A percentile compares a stretch with the other conserved stretches of the same genome.
Conservation (phyloP, 345 rosid species). For the Barbarea vulgaris region DNA sequence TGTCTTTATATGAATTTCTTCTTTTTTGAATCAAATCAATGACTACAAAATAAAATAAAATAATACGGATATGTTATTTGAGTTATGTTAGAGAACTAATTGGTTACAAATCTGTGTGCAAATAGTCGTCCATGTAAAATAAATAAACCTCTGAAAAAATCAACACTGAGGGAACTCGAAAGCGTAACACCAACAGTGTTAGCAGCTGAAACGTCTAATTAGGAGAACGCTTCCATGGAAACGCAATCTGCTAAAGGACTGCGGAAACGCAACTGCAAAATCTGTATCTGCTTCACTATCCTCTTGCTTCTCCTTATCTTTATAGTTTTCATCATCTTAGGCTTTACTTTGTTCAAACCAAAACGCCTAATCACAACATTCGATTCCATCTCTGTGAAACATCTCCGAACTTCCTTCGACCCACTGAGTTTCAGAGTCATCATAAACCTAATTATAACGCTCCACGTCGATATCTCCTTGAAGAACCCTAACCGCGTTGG, state of each 20-base stretch:
- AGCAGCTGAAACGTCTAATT: background rate
- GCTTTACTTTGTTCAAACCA: slow-evolving; percentile 77
- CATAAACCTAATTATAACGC: slow-evolving; percentile 58
- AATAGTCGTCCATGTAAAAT: background rate
- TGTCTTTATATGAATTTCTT: background rate
- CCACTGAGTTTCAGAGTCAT: slow-evolving; percentile 8
- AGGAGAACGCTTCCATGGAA: slow-evolving; percentile 37
- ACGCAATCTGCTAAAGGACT: slow-evolving; percentile 18
- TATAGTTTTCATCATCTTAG: slow-evolving; percentile 52
- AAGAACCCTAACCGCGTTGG: slow-evolving; percentile 75
- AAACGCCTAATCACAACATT: slow-evolving; percentile 51
- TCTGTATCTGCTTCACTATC: slow-evolving; percentile 46
- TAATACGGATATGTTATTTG: background rate
- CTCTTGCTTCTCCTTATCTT: slow-evolving; percentile 40
- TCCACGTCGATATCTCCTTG: slow-evolving; percentile 54
- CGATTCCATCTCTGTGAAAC: slow-evolving; percentile 48
- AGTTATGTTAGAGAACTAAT: background rate
- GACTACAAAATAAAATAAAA: background rate
- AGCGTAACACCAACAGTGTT: slow-evolving; percentile 18
- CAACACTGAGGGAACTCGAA: background rate
- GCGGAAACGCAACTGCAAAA: slow-evolving; percentile 41
- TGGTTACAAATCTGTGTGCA: background rate
- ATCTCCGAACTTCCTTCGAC: slow-evolving; percentile 45
- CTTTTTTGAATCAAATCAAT: background rate
- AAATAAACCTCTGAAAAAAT: background rate